A percentile compares a stretch with the other conserved stretches of the same genome.
Conservation (phyloP, 2,329 filamentous ascomycete genomes). For the Xylaria sp. region DNA sequence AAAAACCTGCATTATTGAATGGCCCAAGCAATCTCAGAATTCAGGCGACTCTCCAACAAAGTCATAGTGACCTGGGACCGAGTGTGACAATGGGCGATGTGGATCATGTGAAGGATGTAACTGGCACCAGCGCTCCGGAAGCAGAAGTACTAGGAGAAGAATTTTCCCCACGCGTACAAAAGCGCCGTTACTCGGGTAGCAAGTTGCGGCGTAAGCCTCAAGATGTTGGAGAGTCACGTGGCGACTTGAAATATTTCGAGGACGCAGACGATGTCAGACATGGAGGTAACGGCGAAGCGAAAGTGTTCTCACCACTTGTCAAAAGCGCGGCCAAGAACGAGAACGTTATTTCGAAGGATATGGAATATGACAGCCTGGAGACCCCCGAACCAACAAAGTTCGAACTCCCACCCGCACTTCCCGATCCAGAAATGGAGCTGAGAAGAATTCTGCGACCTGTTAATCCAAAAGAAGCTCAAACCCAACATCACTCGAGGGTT, state of each 20-base stretch:
- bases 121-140: conserved; percentile 73
- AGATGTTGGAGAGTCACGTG: conserved; percentile 75
- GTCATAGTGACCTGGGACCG: conserved; percentile 51
- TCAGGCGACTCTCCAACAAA: conserved; percentile 44
- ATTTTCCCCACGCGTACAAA: conserved; percentile 58
- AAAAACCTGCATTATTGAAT: conserved; percentile 18
- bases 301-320: conserved; percentile 38
- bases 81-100: conserved; percentile 47
- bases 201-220: conserved; percentile 78
- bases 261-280: conserved; percentile 88
- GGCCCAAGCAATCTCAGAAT: conserved; percentile 42
- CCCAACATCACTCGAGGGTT: conserved; percentile 71
- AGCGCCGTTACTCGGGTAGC: conserved; percentile 86
- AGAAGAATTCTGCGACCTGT: conserved; percentile 67
- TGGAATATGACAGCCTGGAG: neutral
- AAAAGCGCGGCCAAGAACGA: conserved; percentile 29
- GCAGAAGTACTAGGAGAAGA: conserved; percentile 63
- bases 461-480: conserved; percentile 81
- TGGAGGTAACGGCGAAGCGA: conserved; percentile 73
- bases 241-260: conserved; percentile 90
- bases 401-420: conserved; percentile 51
- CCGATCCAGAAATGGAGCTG: conserved; percentile 53
- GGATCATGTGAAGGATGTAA: conserved; percentile 62
- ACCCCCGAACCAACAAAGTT: conserved; percentile 44
- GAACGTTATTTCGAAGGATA: conserved; percentile 4